phyloP scores from a whole-genome alignment of 2,329 filamentous ascomycete species.

The Beauveria varroae region DNA sequence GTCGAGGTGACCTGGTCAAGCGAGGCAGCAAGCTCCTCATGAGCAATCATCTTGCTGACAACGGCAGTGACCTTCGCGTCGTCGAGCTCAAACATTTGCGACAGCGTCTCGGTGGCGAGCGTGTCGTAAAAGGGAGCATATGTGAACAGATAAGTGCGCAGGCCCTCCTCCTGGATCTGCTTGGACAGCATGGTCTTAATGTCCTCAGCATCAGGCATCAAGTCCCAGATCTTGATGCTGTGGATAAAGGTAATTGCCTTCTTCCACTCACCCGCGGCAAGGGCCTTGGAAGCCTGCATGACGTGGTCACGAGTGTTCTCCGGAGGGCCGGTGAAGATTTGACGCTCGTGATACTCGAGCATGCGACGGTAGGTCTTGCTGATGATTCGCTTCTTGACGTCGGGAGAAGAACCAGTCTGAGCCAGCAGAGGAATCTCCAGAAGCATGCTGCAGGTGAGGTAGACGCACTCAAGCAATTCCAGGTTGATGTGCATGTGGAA shows the following conservation, averaged over 20 bases:
- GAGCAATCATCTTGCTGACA: slow-evolving; percentile 98
- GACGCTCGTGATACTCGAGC: slow-evolving; percentile 98
- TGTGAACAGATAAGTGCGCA: slow-evolving; percentile 97
- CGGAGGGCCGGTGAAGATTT: slow-evolving; percentile 96
- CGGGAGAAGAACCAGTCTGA: slow-evolving; percentile 91
- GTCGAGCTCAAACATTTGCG: slow-evolving; percentile 91
- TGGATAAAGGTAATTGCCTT: slow-evolving; percentile 90
- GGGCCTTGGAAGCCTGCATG: slow-evolving; percentile 96
- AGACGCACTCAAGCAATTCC: slow-evolving; percentile 94
- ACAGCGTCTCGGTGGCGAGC: slow-evolving; percentile 75
- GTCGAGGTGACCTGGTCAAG: slow-evolving; percentile 96
- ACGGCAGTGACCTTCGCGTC: slow-evolving; percentile 88
- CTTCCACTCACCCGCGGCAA: slow-evolving; percentile 98
- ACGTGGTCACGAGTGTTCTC: slow-evolving; percentile 99
- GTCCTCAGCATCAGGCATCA: slow-evolving; percentile 85
- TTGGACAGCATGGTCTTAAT: slow-evolving; percentile 97
- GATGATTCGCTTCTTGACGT: slow-evolving; percentile 95
- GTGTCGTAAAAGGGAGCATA: slow-evolving; percentile 99
- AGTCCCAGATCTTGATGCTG: slow-evolving; percentile 99
- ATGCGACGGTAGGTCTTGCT: slow-evolving; percentile 99
- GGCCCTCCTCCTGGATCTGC: slow-evolving; percentile 97
- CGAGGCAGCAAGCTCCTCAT: slow-evolving; percentile 93
- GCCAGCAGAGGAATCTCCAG: slow-evolving; percentile 95
- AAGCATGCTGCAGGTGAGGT: slow-evolving; percentile 98
- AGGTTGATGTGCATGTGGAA: slow-evolving; percentile 99